Evolutionary conservation across 108 stramenopile genomes (phyloP).

Genomic region (Nitzschia sp.): DNA sequence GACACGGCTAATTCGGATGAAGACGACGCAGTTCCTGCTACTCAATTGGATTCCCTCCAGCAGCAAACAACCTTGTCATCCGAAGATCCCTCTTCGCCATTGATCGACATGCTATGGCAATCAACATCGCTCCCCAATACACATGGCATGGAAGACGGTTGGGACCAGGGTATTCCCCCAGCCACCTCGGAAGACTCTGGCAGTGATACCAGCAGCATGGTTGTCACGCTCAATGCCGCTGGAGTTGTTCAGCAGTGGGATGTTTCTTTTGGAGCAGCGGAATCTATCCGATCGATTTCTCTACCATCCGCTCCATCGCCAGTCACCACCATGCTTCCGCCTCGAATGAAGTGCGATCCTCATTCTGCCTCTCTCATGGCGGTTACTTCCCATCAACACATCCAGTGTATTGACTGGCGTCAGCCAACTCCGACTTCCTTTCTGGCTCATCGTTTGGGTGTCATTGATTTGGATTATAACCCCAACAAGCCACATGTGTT

Average conservation of each 20-base stretch:
- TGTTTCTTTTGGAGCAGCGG: constrained; percentile 29
- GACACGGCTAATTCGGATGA: constrained; percentile 12
- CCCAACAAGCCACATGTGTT: constrained; percentile 89
- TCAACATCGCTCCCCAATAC: neutral
- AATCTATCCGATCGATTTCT: constrained; percentile 6
- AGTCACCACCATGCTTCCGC: constrained; percentile 28
- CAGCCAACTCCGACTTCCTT: constrained; percentile 31
- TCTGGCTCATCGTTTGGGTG: constrained; percentile 55
- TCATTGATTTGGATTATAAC: constrained; percentile 90
- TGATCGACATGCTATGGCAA: constrained; percentile 36
- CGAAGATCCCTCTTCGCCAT: neutral
- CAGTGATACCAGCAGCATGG: constrained; percentile 11
- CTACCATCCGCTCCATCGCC: neutral
- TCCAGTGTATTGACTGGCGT: constrained; percentile 66
- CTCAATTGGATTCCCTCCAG: constrained; percentile 3
- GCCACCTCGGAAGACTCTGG: neutral
- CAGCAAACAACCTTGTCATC: neutral
- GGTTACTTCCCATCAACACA: constrained; percentile 38
- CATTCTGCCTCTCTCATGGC: constrained; percentile 52
- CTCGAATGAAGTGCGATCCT: constrained; percentile 82
- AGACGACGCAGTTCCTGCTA: constrained; percentile 10
- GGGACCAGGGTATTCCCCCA: constrained; percentile 3
- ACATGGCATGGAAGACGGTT: neutral
- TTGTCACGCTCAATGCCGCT: constrained; percentile 28
- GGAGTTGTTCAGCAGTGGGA: constrained; percentile 37